Evolutionary conservation across 164 flowering plant genomes (phyloP).

Genomic region (Liquidambar formosana): DNA sequence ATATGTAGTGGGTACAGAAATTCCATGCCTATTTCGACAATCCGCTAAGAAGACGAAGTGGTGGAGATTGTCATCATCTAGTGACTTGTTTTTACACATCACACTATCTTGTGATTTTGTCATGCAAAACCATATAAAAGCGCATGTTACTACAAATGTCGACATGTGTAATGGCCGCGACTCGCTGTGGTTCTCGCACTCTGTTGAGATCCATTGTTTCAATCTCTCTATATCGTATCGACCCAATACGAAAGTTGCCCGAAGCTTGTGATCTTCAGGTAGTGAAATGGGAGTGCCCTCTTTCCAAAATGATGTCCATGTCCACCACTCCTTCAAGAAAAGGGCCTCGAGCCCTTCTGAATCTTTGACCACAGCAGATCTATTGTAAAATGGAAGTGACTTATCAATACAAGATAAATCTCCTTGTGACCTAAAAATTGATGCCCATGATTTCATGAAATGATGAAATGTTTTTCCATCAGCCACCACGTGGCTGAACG

Average conservation of each 20-base stretch:
- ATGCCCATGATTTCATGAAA: constrained; percentile 44
- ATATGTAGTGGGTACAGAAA: constrained; percentile 39
- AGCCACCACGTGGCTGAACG: constrained; percentile 21
- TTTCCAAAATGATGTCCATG: neutral
- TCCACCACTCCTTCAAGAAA: constrained; percentile 6
- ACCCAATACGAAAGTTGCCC: constrained; percentile 11
- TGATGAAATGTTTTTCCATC: constrained; percentile 29
- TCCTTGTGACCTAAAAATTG: constrained; percentile 6
- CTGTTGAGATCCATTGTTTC: constrained; percentile 1
- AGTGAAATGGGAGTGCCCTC: neutral
- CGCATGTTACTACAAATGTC: constrained; percentile 28
- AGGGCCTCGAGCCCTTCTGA: constrained; percentile 4
- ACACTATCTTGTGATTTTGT: constrained; percentile 15
- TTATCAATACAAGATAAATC: neutral
- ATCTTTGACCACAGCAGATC: constrained; percentile 16
- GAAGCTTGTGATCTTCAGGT: constrained; percentile 2
- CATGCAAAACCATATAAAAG: constrained; percentile 37
- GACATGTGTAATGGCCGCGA: constrained; percentile 13
- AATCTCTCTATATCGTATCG: constrained; percentile 21
- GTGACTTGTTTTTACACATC: neutral
- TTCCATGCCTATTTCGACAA: constrained; percentile 28
- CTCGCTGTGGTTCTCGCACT: neutral
- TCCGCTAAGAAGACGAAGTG: constrained; percentile 28
- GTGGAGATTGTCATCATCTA: neutral
- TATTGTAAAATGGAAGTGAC: constrained; percentile 10